Percentiles rank a stretch among this genome's conserved stretches.
These are phyloP conservation scores for Trapa incisa DNA, from an alignment of 345 rosid species.

Conservation along the genomic window DNA sequence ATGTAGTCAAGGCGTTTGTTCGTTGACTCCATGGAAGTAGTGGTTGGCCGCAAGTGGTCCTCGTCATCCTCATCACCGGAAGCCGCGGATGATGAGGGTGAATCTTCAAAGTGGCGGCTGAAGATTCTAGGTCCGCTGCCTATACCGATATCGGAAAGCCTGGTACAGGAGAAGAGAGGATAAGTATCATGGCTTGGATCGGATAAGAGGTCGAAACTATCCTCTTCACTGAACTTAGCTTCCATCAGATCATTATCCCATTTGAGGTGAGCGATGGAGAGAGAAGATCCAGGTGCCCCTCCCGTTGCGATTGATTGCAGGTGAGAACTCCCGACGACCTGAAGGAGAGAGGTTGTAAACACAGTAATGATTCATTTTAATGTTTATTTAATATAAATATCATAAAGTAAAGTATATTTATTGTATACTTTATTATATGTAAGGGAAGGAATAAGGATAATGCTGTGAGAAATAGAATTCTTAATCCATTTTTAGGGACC, in stretches of 20 bases:
- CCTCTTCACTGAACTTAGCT: neutral
- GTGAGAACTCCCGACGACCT: neutral
- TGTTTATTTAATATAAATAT: no score
- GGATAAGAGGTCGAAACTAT: conserved; percentile 5
- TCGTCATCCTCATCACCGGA: conserved; percentile 29
- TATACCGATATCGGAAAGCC: neutral
- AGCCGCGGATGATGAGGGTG: conserved; percentile 23
- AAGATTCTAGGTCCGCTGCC: conserved; percentile 31
- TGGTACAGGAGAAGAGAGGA: neutral
- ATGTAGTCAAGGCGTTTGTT: conserved; percentile 72
- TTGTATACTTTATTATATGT: no score
- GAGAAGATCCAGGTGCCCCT: conserved; percentile 7
- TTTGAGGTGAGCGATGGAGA: neutral
- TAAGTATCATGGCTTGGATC: neutral
- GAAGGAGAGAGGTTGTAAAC: neutral
- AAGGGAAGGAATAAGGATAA: no score
- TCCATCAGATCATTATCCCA: neutral
- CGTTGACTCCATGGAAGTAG: conserved; percentile 40
- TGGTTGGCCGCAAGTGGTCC: conserved; percentile 19
- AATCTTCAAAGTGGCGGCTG: conserved; percentile 46
- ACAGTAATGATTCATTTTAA: no score
- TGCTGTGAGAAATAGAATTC: no score
- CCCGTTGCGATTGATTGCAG: neutral
- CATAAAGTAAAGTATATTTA: no score
- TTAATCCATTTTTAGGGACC: no score